Evolutionary conservation across 257 asterid genomes (phyloP).

Genomic region (Buddleja alternifolia): DNA sequence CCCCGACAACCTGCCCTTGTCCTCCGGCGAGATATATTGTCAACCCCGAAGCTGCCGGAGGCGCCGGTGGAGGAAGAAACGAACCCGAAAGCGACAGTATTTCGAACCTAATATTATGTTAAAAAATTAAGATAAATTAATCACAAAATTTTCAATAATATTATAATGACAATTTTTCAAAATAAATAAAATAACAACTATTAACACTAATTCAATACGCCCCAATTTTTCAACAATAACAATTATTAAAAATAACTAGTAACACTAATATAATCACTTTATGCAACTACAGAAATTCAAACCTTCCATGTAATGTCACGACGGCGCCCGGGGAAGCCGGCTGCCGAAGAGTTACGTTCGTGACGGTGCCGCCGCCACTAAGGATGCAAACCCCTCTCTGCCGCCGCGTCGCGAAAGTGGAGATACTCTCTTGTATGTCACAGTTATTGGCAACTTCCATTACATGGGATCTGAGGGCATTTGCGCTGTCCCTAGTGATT

Average conservation of each 20-base stretch:
- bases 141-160: too few species aligned
- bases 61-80: constrained; percentile 55
- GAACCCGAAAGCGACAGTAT: constrained; percentile 63
- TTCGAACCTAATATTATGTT: too few species aligned
- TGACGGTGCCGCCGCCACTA: constrained; percentile 54
- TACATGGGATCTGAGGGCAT: constrained; percentile 56
- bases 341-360: constrained; percentile 52
- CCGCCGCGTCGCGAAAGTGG: constrained; percentile 55
- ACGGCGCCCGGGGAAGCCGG: constrained; percentile 49
- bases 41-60: constrained; percentile 48
- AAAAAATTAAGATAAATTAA: too few species aligned
- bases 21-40: constrained; percentile 55
- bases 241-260: too few species aligned
- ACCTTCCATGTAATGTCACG: constrained; percentile 50
- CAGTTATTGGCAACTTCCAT: constrained; percentile 56
- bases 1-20: constrained; percentile 61
- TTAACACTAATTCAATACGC: too few species aligned
- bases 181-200: too few species aligned
- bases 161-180: too few species aligned
- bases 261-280: too few species aligned
- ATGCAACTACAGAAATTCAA: constrained; percentile 59
- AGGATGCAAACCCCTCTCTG: constrained; percentile 59
- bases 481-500: constrained; percentile 61
- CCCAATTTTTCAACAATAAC: too few species aligned
- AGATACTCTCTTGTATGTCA: constrained; percentile 47